Conservation (phyloP, 2,329 filamentous ascomycete genomes). For the Ophiostoma perfectum region DNA sequence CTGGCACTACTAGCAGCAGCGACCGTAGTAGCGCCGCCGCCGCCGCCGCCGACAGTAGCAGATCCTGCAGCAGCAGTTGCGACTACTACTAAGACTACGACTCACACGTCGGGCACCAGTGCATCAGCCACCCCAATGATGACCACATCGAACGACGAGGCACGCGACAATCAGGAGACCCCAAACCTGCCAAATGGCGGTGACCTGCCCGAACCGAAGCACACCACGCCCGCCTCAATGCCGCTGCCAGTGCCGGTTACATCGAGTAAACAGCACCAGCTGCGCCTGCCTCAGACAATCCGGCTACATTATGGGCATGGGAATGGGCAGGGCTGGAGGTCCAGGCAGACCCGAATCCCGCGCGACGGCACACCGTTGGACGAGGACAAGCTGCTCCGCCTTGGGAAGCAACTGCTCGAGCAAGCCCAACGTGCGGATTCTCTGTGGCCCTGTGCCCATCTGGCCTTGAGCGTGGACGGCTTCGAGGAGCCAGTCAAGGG, state of each 20-base stretch:
- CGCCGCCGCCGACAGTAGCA: background rate
- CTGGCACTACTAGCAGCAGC: constrained; percentile 22
- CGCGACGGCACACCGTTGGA: constrained; percentile 63
- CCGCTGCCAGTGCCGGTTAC: background rate
- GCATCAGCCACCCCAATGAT: background rate
- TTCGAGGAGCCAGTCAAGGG: constrained; percentile 83
- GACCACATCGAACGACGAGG: background rate
- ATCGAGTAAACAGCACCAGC: constrained; percentile 52
- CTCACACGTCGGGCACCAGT: background rate
- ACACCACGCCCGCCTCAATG: background rate
- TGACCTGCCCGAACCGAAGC: background rate
- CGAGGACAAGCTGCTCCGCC: constrained; percentile 64
- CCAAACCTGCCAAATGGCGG: constrained; percentile 8
- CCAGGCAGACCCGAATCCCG: constrained; percentile 70
- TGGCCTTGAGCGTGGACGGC: constrained; percentile 82
- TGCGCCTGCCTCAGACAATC: constrained; percentile 76
- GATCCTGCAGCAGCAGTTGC: constrained; percentile 1
- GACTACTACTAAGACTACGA: background rate
- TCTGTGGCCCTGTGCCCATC: constrained; percentile 86
- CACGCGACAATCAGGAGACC: constrained; percentile 3
- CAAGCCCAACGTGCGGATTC: constrained; percentile 73
- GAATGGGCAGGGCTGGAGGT: constrained; percentile 50
- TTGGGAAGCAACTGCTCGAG: constrained; percentile 69
- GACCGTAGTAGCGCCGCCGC: constrained; percentile 12
- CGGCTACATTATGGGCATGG: constrained; percentile 77